Percentiles rank a stretch among this genome's conserved stretches.
phyloP scores from a whole-genome alignment of 1,284 basidiomycete genomes.

The Caloboletus firmus region DNA sequence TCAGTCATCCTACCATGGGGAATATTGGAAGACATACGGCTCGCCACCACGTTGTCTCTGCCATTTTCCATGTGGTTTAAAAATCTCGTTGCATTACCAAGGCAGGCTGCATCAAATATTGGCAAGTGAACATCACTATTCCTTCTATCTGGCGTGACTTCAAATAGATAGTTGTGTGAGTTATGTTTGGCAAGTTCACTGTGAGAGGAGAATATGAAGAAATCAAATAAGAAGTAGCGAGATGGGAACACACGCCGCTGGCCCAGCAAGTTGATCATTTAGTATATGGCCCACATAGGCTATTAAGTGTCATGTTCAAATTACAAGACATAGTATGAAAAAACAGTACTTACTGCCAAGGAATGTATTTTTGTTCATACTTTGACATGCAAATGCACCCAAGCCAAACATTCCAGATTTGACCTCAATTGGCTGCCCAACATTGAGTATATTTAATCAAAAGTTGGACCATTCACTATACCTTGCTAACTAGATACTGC shows the following conservation, averaged over 20 bases:
- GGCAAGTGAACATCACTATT: slow-evolving; percentile 3
- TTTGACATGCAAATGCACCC: slow-evolving; percentile 51
- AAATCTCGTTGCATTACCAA: slow-evolving; percentile 56
- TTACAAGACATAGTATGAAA: background rate
- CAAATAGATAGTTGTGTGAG: slow-evolving; percentile 50
- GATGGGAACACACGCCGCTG: slow-evolving; percentile 5
- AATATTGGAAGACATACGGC: slow-evolving; percentile 33
- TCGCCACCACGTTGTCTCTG: slow-evolving; percentile 43
- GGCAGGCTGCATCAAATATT: slow-evolving; percentile 46
- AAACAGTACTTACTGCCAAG: slow-evolving; percentile 45
- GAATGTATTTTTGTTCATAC: slow-evolving; percentile 40
- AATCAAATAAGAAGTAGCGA: background rate
- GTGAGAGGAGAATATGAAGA: background rate
- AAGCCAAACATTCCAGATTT: slow-evolving; percentile 45
- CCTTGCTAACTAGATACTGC: slow-evolving; percentile 18
- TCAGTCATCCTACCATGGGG: background rate
- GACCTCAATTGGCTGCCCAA: slow-evolving; percentile 39
- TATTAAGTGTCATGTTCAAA: slow-evolving; percentile 22
- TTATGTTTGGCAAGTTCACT: slow-evolving; percentile 35
- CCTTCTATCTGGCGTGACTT: slow-evolving; percentile 29
- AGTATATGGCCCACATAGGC: slow-evolving; percentile 64
- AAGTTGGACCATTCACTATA: background rate
- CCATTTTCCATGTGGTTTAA: slow-evolving; percentile 46
- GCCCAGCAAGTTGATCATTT: slow-evolving; percentile 38
- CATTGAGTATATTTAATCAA: background rate